A percentile compares a stretch with the other conserved stretches of the same genome.
phyloP scores from a whole-genome alignment of 2,329 filamentous ascomycete species.

The Paramyrothecium roridum region DNA sequence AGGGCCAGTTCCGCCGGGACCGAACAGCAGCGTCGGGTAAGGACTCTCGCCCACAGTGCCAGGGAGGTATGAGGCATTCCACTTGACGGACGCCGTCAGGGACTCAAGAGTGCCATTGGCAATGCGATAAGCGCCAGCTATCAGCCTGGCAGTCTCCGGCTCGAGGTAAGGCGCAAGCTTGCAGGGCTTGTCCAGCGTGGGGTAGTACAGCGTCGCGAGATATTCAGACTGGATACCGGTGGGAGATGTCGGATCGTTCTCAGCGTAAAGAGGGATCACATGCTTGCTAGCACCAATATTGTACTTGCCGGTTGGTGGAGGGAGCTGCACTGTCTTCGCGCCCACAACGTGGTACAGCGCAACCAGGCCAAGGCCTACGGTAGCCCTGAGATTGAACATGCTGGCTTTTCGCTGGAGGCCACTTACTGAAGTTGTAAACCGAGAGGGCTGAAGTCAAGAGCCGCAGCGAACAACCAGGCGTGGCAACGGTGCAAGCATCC shows the following conservation, averaged over 20 bases:
- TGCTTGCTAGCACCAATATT: not conserved
- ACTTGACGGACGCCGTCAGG: slow-evolving; percentile 7
- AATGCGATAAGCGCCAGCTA: not conserved
- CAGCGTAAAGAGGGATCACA: not conserved
- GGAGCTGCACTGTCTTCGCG: not conserved
- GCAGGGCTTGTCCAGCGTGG: slow-evolving; percentile 3
- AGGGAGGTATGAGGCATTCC: slow-evolving; percentile 6
- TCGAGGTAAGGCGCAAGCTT: slow-evolving; percentile 6
- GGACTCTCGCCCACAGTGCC: not conserved
- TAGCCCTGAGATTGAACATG: not conserved
- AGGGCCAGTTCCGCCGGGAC: slow-evolving; percentile 7
- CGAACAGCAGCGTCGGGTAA: slow-evolving; percentile 7
- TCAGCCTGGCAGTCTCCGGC: slow-evolving; percentile 6
- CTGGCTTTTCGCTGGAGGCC: not conserved
- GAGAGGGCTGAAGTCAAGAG: not conserved
- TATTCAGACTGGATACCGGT: not conserved
- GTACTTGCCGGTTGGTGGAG: not conserved
- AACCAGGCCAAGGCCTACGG: not conserved
- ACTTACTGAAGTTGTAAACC: not conserved
- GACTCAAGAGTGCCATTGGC: slow-evolving; percentile 5
- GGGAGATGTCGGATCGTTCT: not conserved
- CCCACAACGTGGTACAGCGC: not conserved
- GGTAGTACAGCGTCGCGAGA: slow-evolving; percentile 8
- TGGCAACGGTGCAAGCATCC: not conserved
- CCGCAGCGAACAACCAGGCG: not conserved